Evolutionary conservation across 2,329 filamentous ascomycete genomes (phyloP).

Genomic region (Hortaea sp.): DNA sequence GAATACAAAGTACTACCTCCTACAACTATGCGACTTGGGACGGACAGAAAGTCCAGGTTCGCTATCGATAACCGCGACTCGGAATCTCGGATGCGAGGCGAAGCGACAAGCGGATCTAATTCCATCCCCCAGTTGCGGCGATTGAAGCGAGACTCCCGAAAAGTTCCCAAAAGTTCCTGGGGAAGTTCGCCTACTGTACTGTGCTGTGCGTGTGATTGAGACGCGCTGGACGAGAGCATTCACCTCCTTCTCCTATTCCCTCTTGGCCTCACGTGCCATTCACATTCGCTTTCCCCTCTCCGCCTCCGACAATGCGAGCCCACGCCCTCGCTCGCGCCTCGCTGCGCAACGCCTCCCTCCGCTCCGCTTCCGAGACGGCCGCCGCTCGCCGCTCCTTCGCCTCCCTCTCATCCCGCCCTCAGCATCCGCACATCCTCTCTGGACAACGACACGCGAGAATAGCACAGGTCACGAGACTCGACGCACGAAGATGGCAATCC

Average conservation of each 20-base stretch:
- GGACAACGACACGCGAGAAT: slow-evolving; percentile 21
- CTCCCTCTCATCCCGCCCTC: slow-evolving; percentile 10
- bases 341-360: slow-evolving; percentile 17
- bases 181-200: too few relatives aligned
- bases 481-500: slow-evolving; percentile 17
- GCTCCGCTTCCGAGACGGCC: slow-evolving; percentile 6
- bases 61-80: too few relatives aligned
- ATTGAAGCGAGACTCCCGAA: not conserved
- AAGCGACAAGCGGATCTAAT: too few relatives aligned
- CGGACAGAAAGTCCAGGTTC: too few relatives aligned
- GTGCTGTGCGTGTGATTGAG: too few relatives aligned
- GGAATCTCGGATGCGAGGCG: too few relatives aligned
- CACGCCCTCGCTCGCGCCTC: slow-evolving; percentile 17
- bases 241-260: too few relatives aligned
- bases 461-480: not conserved
- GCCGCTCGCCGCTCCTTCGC: slow-evolving; percentile 15
- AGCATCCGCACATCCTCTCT: slow-evolving; percentile 4
- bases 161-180: not conserved
- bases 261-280: too few relatives aligned
- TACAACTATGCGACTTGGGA: too few relatives aligned
- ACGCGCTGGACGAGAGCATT: too few relatives aligned
- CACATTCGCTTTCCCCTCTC: not conserved
- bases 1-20: too few relatives aligned
- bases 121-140: not conserved
- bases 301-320: slow-evolving; percentile 10